Base-by-base conservation (phyloP, 805 yeast species). In the Suhomyces sp. region DNA sequence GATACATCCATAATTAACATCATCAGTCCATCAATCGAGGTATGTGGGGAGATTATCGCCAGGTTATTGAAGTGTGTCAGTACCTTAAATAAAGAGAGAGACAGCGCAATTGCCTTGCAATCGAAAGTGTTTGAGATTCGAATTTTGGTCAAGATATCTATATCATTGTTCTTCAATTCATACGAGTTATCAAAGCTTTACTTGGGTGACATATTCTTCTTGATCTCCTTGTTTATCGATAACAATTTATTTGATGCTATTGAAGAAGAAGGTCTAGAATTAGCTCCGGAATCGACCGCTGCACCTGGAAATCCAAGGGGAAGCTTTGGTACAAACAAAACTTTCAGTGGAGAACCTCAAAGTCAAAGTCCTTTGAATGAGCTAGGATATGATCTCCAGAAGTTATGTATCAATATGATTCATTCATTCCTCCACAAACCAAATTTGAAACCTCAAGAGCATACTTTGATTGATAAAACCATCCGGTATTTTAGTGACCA, bases 11-110 rank as follows among this genome's bases (percentile, higher is more conserved):
- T 84, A 5, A 77, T 86, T 2, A 77, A 86, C 0, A 75, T 86
- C n/a, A 71, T 89, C 56, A 78, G 86, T 0, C 91, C 96, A 3
- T 84, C 93, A 1, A 73, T 85, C n/a, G 89, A 85, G 56, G 75
- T 88, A 2, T 84, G 90, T 60, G 85, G 89, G 6, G 77, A 81
- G 47, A 79, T 89, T 2, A 73, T 89, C 37, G 65, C 75, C 29
- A 74, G 87, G 54, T 65, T 90, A 40, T 76, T 84, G 54, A 73
- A 73, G 8, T 76, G 84, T 41, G 77, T 88, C 1, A 75, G 75
- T 33, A 74, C 78, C 8, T 77, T 84, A 22, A 79, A 80, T 1
- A 70, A 75, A 12, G 41, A 37, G 22, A 54, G 59, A 7, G 79
- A 73, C 52, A 67, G 75, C 0, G 65, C 72, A 2, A 67, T 74